phyloP scores from a whole-genome alignment of 2,329 filamentous ascomycete genomes.

The Alternaria sp. region DNA sequence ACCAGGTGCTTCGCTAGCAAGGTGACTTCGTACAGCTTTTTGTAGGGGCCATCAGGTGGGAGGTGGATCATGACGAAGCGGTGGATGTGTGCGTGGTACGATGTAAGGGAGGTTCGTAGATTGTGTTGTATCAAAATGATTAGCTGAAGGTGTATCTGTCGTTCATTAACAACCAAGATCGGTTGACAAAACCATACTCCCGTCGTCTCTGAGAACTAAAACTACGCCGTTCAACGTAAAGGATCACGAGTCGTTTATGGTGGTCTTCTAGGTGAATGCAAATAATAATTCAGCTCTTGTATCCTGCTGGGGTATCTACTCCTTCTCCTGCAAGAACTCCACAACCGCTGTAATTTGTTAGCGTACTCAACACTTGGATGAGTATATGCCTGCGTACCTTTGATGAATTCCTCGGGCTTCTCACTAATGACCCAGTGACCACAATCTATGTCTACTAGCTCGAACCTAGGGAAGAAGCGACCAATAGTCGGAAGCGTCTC shows the following conservation, averaged over 20 bases:
- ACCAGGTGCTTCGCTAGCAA: neutral
- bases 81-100: neutral
- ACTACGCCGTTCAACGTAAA: neutral
- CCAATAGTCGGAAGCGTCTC: conserved; percentile 81
- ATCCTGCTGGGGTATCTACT: conserved; percentile 26
- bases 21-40: conserved; percentile 3
- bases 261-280: neutral
- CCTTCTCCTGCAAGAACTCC: conserved; percentile 67
- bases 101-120: neutral
- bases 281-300: neutral
- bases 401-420: conserved; percentile 78
- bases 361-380: neutral
- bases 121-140: neutral
- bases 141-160: neutral
- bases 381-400: conserved; percentile 62
- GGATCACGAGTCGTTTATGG: neutral
- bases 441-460: conserved; percentile 75
- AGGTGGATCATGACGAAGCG: neutral
- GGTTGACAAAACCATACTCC: neutral
- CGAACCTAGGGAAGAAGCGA: conserved; percentile 81
- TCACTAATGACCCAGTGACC: conserved; percentile 94
- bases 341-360: conserved; percentile 63
- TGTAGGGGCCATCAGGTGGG: neutral
- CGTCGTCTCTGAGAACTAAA: neutral
- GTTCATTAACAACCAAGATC: neutral